These are phyloP conservation scores for Phytophthora foliorum DNA, from an alignment of 352 stramenopile species.

Conservation along the genomic window DNA sequence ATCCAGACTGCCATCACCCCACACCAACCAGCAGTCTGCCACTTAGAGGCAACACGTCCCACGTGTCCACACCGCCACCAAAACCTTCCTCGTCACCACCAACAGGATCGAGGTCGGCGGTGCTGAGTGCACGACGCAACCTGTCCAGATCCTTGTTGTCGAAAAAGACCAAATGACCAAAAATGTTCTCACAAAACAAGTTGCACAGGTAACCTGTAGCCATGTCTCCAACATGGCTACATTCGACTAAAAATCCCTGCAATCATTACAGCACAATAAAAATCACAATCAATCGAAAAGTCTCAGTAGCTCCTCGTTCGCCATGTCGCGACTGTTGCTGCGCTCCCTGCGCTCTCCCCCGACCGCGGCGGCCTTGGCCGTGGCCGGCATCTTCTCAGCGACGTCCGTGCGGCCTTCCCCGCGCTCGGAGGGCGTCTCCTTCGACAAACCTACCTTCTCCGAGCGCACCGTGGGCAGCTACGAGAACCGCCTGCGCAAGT, in stretches of 20 bases:
- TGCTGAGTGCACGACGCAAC: too few relatives aligned
- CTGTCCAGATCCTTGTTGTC: too few relatives aligned
- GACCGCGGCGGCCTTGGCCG: conserved; percentile 18
- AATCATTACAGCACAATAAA: conserved; percentile 8
- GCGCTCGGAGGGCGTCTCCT: conserved; percentile 29
- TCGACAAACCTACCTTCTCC: conserved; percentile 62
- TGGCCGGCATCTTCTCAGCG: conserved; percentile 18
- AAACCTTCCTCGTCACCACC: too few relatives aligned
- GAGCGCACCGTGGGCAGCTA: conserved; percentile 89
- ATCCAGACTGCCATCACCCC: too few relatives aligned
- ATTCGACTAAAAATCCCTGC: not conserved
- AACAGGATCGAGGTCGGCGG: too few relatives aligned
- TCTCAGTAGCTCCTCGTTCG: not conserved
- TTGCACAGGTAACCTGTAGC: too few relatives aligned
- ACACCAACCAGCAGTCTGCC: too few relatives aligned
- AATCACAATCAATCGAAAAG: conserved; percentile 10
- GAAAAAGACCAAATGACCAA: too few relatives aligned
- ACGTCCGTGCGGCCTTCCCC: not conserved
- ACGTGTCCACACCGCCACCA: too few relatives aligned
- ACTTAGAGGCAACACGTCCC: too few relatives aligned
- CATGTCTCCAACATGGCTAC: conserved; percentile 5
- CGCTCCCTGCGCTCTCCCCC: conserved; percentile 22
- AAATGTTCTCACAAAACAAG: too few relatives aligned
- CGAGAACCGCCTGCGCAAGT: conserved; percentile 90
- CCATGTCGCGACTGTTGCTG: conserved; percentile 47